phyloP scores from a whole-genome alignment of 495 filamentous ascomycete species.

The Penicillium samsonianum region DNA sequence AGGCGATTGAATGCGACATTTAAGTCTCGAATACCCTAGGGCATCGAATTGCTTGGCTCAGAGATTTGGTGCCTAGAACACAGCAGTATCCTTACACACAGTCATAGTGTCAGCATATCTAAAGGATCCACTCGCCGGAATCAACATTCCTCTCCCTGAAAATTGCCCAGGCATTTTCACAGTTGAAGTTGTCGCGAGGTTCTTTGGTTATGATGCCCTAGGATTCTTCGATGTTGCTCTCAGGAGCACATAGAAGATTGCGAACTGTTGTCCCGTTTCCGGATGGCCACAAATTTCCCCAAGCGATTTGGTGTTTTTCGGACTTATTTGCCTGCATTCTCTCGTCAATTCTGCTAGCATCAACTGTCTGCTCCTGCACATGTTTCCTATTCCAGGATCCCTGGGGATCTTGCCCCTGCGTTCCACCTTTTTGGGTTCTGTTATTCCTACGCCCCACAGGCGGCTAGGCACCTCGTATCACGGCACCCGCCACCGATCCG shows the following conservation, averaged over 20 bases:
- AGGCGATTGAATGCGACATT: conserved; percentile 18
- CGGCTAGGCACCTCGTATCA: conserved; percentile 47
- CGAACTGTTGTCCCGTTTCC: conserved; percentile 48
- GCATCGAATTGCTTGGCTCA: conserved; percentile 29
- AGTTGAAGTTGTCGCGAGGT: conserved; percentile 49
- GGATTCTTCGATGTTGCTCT: conserved; percentile 27
- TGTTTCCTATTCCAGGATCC: conserved; percentile 41
- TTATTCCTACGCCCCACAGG: conserved; percentile 32
- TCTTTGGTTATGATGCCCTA: conserved; percentile 30
- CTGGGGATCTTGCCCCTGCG: conserved; percentile 47
- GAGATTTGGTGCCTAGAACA: conserved; percentile 38
- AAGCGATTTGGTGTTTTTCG: conserved; percentile 28
- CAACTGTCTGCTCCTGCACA: conserved; percentile 42
- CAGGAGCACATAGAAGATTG: conserved; percentile 23
- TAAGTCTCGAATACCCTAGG: conserved; percentile 25
- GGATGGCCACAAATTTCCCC: conserved; percentile 31
- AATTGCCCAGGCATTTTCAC: conserved; percentile 31
- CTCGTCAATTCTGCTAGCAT: conserved; percentile 27
- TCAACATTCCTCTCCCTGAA: conserved; percentile 32
- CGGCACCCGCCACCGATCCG: conserved; percentile 55
- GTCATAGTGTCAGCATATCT: conserved; percentile 27
- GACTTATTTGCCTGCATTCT: conserved; percentile 18
- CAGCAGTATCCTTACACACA: conserved; percentile 45
- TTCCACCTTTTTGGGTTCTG: conserved; percentile 34
- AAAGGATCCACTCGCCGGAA: conserved; percentile 55